Base-by-base conservation (phyloP, 1,284 basidiomycete species). In the Paramarasmius palmivorus region DNA sequence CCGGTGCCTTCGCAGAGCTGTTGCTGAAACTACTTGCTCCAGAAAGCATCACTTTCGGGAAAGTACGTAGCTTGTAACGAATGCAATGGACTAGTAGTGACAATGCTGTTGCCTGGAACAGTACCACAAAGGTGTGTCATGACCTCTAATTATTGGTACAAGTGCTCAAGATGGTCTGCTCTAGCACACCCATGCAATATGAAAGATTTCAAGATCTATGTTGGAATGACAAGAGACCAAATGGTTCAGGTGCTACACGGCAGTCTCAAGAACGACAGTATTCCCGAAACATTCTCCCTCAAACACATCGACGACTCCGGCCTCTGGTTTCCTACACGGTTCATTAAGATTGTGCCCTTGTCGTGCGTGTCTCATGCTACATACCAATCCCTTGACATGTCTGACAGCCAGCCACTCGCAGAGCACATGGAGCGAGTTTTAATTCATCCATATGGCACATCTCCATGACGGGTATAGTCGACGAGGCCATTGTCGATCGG, bases 381-480 rank as follows among this genome's bases (percentile, higher is more conserved):
- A 50, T 23, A 12, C 25, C 41, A 32, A 25, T 34, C 8, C 9
- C 17, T 34, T 54, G 47, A n/a, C 22, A 44, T 26, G n/a, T 48
- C n/a, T 17, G 44, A 32, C 29, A 6, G 29, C 29, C 6, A 26
- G 3, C 25, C 38, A 56, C 14, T 36, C 37, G 35, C 56, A 86
- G 88, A 37, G 82, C 85, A 4, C 84, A 90, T 64, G 80, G 77
- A 1, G 80, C 78, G 53, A 85, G 79, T 63, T 92, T 86, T 63
- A 87, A 91, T 62, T 82, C 83, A 23, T 90, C 88, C 2, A 84
- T 92, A 53, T 92, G 90, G 90, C 76, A 86, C 59, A 73, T 91
- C 29, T 67, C 82, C 1, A 61, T 92, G 53, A 68, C 72, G 4
- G 90, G 89, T 4, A 79, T 87, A 42, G 68, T 64, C 1, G 80